These are phyloP conservation scores for Monosporascus sp. DNA, from an alignment of 2,329 filamentous ascomycete genomes.

Conservation along the genomic window DNA sequence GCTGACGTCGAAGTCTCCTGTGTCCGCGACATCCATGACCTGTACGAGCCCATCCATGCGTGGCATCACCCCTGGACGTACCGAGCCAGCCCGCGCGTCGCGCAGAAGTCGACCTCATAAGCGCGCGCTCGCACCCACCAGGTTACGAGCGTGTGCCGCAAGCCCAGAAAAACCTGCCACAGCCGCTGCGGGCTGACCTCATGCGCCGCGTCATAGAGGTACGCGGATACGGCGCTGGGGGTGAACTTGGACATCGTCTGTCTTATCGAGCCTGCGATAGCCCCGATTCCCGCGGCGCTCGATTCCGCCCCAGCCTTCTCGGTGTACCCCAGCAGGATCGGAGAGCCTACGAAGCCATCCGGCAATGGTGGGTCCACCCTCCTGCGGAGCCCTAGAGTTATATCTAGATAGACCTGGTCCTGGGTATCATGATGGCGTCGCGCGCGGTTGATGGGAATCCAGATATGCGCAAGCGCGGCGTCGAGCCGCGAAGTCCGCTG, in stretches of 20 bases:
- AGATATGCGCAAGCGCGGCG: constrained; percentile 40
- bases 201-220: constrained; percentile 37
- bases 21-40: constrained; percentile 30
- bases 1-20: constrained; percentile 29
- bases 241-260: constrained; percentile 31
- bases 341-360: constrained; percentile 38
- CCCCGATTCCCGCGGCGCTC: constrained; percentile 12
- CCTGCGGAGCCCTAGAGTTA: constrained; percentile 35
- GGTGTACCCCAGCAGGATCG: constrained; percentile 35
- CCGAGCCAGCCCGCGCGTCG: constrained; percentile 4
- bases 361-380: constrained; percentile 34
- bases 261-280: constrained; percentile 29
- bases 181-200: constrained; percentile 41
- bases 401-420: constrained; percentile 32
- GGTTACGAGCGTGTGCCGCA: constrained; percentile 36
- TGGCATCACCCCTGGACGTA: constrained; percentile 39
- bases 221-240: constrained; percentile 30
- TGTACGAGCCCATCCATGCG: constrained; percentile 37
- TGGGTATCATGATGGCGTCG: constrained; percentile 20
- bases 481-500: constrained; percentile 36
- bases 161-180: constrained; percentile 42
- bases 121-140: constrained; percentile 35
- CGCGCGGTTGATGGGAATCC: constrained; percentile 37
- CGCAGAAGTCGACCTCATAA: constrained; percentile 37
- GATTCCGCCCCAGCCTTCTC: constrained; percentile 12